phyloP scores from a whole-genome alignment of 2,329 filamentous ascomycete species.

The Fusarium camptoceras region DNA sequence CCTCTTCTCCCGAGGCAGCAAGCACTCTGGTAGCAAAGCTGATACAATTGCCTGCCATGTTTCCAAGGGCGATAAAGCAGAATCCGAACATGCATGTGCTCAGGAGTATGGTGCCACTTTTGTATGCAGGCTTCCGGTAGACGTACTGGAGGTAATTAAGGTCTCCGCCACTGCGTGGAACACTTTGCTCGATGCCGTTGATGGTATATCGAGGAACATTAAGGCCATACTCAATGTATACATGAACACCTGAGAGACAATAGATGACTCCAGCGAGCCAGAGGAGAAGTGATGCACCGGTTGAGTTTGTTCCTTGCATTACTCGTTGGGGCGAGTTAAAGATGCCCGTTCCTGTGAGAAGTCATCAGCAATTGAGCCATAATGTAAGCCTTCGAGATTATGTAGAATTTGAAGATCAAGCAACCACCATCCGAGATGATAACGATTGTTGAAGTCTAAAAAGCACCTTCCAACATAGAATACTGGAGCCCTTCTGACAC shows the following conservation, averaged over 20 bases:
- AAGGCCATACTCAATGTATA: conserved; percentile 60
- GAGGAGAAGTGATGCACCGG: conserved; percentile 53
- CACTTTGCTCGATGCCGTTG: conserved; percentile 53
- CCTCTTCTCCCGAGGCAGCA: conserved; percentile 48
- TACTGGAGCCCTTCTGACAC: conserved; percentile 18
- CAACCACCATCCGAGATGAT: not conserved
- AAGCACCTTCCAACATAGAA: not conserved
- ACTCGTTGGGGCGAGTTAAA: conserved; percentile 52
- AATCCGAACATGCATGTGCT: conserved; percentile 60
- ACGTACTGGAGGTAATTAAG: conserved; percentile 63
- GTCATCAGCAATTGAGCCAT: conserved; percentile 24
- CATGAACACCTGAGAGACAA: conserved; percentile 52
- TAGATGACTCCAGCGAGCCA: conserved; percentile 57
- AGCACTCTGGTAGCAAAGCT: conserved; percentile 58
- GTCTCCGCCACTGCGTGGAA: conserved; percentile 60
- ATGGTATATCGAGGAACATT: conserved; percentile 58
- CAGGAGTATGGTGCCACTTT: conserved; percentile 52
- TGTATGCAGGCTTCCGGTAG: conserved; percentile 53
- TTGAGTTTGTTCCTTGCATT: conserved; percentile 50
- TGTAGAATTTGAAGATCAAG: not conserved
- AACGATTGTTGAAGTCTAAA: not conserved
- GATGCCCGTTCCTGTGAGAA: conserved; percentile 51
- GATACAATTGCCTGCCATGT: conserved; percentile 62
- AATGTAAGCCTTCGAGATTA: not conserved
- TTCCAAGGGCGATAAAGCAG: conserved; percentile 59